Evolutionary conservation across 768 basidiomycete species (phyloP).

Genomic region (Phanerochaete carnosa): DNA sequence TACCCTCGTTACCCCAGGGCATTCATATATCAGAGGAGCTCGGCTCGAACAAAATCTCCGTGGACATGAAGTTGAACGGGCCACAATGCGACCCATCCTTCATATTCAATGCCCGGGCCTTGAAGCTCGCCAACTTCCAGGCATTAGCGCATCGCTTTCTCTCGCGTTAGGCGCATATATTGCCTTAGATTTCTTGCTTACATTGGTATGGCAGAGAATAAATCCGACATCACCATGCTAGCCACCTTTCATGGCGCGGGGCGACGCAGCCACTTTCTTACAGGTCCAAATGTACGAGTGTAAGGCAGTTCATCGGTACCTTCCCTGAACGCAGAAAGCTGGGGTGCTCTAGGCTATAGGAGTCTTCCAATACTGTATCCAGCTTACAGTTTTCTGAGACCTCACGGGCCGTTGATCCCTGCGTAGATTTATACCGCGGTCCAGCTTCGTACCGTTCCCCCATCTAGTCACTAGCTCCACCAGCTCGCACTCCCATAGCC

Average conservation of each 20-base stretch:
- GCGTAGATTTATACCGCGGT: too few species aligned
- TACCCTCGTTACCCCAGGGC: conserved; percentile 51
- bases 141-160: neutral
- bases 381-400: too few species aligned
- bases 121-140: neutral
- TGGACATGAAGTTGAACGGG: conserved; percentile 37
- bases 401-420: too few species aligned
- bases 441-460: too few species aligned
- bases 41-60: conserved; percentile 47
- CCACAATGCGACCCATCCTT: conserved; percentile 35
- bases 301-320: neutral
- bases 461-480: too few species aligned
- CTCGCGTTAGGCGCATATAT: neutral
- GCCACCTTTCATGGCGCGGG: neutral
- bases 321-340: neutral
- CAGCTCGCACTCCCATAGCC: too few species aligned
- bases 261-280: neutral
- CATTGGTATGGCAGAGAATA: neutral
- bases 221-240: neutral
- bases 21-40: conserved; percentile 50
- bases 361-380: too few species aligned
- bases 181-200: neutral
- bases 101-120: conserved; percentile 43
- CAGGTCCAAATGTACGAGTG: neutral
- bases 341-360: too few species aligned